Evolutionary conservation across 2,329 filamentous ascomycete genomes (phyloP).

Genomic region (Scedosporium boydii): DNA sequence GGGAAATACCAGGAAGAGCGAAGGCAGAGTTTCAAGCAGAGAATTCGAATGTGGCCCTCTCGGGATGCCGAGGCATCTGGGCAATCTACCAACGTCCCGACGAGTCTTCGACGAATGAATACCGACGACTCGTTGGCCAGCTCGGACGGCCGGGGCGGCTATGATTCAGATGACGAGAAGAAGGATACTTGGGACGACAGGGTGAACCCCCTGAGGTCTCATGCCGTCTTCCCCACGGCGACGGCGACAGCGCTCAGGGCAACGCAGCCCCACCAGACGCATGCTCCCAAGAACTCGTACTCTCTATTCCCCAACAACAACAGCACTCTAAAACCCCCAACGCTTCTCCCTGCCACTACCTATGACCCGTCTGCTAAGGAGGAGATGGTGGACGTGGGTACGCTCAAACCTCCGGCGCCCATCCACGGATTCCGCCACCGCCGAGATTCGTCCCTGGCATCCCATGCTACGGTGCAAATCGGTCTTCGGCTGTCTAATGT

Average conservation of each 20-base stretch:
- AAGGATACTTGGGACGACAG: slow-evolving; percentile 5
- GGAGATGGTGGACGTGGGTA: not conserved
- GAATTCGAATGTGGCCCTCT: slow-evolving; percentile 33
- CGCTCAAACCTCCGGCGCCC: slow-evolving; percentile 29
- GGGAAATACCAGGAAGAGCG: slow-evolving; percentile 27
- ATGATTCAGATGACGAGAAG: not conserved
- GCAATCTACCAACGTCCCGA: not conserved
- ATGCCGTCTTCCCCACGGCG: slow-evolving; percentile 17
- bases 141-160: not conserved
- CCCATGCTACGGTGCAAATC: slow-evolving; percentile 62
- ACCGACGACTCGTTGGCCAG: slow-evolving; percentile 25
- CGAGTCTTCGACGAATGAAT: slow-evolving; percentile 15
- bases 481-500: slow-evolving; percentile 57
- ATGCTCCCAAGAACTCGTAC: slow-evolving; percentile 28
- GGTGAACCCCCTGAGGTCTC: slow-evolving; percentile 23
- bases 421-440: slow-evolving; percentile 36
- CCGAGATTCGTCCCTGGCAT: slow-evolving; percentile 52
- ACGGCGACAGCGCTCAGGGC: not conserved
- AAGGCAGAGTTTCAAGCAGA: slow-evolving; percentile 32
- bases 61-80: slow-evolving; percentile 9
- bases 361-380: slow-evolving; percentile 23
- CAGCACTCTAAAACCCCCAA: slow-evolving; percentile 18
- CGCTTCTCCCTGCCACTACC: slow-evolving; percentile 37
- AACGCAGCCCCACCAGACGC: slow-evolving; percentile 11
- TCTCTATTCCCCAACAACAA: slow-evolving; percentile 25